These are phyloP conservation scores for Amphicarpaea edgeworthii DNA, from an alignment of 306 rosid species.

Conservation along the genomic window DNA sequence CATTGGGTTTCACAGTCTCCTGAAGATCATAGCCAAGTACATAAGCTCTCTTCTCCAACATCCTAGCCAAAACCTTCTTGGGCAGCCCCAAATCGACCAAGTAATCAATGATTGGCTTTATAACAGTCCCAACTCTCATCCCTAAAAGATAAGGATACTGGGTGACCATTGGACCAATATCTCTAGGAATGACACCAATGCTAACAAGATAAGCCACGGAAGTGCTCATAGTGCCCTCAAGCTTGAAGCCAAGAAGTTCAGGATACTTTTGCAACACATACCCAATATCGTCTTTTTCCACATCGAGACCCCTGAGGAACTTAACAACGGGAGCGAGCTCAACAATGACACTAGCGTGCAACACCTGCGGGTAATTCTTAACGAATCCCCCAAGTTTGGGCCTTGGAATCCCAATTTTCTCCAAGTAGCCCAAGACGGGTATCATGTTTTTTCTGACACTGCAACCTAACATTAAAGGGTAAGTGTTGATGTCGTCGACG, in stretches of 20 bases:
- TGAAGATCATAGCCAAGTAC: constrained; percentile 80
- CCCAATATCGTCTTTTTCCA: constrained; percentile 85
- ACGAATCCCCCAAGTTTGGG: constrained; percentile 78
- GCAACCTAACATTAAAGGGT: constrained; percentile 85
- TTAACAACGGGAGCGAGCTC: constrained; percentile 92
- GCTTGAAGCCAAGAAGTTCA: constrained; percentile 92
- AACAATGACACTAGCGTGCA: constrained; percentile 93
- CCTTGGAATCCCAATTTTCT: constrained; percentile 85
- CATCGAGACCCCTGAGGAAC: constrained; percentile 92
- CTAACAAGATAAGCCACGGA: constrained; percentile 95
- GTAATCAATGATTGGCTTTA: constrained; percentile 81
- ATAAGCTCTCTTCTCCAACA: constrained; percentile 91
- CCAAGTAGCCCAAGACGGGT: constrained; percentile 88
- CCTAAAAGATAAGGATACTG: constrained; percentile 90
- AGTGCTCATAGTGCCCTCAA: constrained; percentile 98
- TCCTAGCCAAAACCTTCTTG: constrained; percentile 76
- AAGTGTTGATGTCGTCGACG: constrained; percentile 76
- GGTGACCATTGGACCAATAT: constrained; percentile 92
- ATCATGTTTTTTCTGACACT: constrained; percentile 85
- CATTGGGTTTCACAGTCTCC: constrained; percentile 85
- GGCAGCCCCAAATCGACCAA: constrained; percentile 78
- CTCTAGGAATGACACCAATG: constrained; percentile 87
- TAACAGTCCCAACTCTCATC: constrained; percentile 93
- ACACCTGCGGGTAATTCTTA: constrained; percentile 82
- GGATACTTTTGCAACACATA: constrained; percentile 89